A percentile compares a stretch with the other conserved stretches of the same genome.
These are phyloP conservation scores for Gastrolobium bilobum DNA, from an alignment of 306 rosid species.

Conservation along the genomic window DNA sequence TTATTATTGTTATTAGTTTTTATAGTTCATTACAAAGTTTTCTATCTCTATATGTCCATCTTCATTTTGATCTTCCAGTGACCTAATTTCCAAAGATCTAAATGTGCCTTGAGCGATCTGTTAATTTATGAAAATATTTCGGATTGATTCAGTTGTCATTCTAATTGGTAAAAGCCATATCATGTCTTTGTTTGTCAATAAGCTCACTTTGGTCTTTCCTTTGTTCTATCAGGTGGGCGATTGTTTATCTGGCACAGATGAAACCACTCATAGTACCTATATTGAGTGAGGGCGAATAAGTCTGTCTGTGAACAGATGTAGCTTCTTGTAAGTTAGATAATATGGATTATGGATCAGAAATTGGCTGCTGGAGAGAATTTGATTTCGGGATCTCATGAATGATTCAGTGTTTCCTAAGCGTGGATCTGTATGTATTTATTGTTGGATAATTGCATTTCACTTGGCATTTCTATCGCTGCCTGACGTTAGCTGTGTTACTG, in stretches of 20 bases:
- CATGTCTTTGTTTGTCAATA: not conserved
- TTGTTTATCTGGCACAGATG: conserved; percentile 97
- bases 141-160: conserved; percentile 23
- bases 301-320: conserved; percentile 36
- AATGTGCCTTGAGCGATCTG: not conserved
- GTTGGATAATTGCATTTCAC: conserved; percentile 51
- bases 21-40: not conserved
- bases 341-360: conserved; percentile 51
- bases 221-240: conserved; percentile 86
- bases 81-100: conserved; percentile 9
- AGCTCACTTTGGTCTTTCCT: conserved; percentile 38
- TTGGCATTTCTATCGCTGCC: conserved; percentile 51
- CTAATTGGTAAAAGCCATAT: not conserved
- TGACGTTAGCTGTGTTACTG: conserved; percentile 33
- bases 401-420: conserved; percentile 48
- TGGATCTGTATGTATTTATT: conserved; percentile 60
- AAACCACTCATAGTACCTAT: conserved; percentile 97
- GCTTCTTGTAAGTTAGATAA: conserved; percentile 47
- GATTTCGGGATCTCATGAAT: conserved; percentile 51
- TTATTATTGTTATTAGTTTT: not conserved
- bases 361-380: conserved; percentile 53
- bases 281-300: conserved; percentile 80
- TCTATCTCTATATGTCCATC: not conserved
- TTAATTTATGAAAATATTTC: not conserved
- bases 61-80: not conserved